phyloP scores from a whole-genome alignment of 345 rosid species.

The Angophora floribunda region DNA sequence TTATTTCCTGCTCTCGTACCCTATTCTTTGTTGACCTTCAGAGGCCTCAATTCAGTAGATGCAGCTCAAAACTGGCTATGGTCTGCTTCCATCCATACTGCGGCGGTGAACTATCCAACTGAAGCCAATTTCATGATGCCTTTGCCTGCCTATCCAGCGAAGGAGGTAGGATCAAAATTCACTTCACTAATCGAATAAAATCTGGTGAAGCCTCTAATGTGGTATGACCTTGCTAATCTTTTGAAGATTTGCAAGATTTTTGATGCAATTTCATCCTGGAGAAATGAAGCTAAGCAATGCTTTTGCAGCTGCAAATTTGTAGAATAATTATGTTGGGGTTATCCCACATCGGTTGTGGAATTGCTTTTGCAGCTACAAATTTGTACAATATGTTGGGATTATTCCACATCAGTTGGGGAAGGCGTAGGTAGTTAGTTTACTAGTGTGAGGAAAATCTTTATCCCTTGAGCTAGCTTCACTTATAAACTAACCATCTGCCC shows the following conservation, averaged over 20 bases:
- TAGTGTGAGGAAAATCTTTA: no score
- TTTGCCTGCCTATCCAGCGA: slow-evolving; percentile 66
- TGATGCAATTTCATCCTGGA: slow-evolving; percentile 31
- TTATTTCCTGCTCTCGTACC: no score
- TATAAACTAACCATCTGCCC: no score
- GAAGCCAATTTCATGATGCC: slow-evolving; percentile 70
- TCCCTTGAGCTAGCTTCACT: no score
- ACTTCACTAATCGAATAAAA: background rate
- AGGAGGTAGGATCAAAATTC: slow-evolving; percentile 18
- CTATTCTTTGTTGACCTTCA: background rate
- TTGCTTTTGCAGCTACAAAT: no score
- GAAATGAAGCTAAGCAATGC: slow-evolving; percentile 44
- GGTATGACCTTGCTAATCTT: background rate
- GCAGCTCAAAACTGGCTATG: slow-evolving; percentile 46
- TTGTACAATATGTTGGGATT: no score
- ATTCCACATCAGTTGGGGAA: no score
- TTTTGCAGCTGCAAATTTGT: slow-evolving; percentile 72
- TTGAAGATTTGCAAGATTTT: slow-evolving; percentile 73
- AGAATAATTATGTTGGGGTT: slow-evolving; percentile 21
- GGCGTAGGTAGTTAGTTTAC: no score
- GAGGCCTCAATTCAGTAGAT: slow-evolving; percentile 32
- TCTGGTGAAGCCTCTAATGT: background rate
- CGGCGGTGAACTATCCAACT: slow-evolving; percentile 79
- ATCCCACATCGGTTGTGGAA: no score
- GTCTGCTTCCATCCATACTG: slow-evolving; percentile 50